Conservation (phyloP, 2,329 filamentous ascomycete genomes). For the Trichoderma cornu-damae region DNA sequence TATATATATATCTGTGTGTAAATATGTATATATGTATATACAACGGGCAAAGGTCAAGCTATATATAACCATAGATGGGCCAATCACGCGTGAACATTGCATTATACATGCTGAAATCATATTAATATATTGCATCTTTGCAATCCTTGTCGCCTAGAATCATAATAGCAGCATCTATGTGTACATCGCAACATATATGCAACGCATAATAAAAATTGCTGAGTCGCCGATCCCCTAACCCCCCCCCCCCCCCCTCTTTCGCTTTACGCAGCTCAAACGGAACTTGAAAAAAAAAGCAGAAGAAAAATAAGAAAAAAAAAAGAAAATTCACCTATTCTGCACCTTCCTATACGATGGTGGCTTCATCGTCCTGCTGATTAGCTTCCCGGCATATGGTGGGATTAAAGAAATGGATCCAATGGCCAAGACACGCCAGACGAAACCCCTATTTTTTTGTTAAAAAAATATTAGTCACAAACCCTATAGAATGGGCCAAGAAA, state of each 20-base stretch:
- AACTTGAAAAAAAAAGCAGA: background rate
- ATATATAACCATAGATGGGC: background rate
- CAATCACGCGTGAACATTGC: too few species aligned
- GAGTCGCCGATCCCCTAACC: slow-evolving; percentile 9
- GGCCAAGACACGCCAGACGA: slow-evolving; percentile 80
- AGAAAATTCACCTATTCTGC: slow-evolving; percentile 54
- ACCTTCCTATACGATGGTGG: slow-evolving; percentile 96
- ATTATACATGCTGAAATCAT: background rate
- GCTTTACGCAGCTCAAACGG: background rate
- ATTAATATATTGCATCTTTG: background rate
- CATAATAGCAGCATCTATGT: slow-evolving; percentile 4
- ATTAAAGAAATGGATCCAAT: slow-evolving; percentile 76
- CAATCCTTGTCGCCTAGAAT: background rate
- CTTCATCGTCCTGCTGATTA: slow-evolving; percentile 77
- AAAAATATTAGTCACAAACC: slow-evolving; percentile 21
- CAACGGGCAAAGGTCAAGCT: background rate
- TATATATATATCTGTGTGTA: background rate
- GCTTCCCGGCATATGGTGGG: slow-evolving; percentile 81
- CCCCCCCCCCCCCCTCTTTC: background rate
- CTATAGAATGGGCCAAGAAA: background rate
- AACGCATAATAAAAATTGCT: slow-evolving; percentile 7
- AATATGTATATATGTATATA: background rate
- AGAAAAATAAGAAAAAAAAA: background rate
- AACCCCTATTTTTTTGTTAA: slow-evolving; percentile 55
- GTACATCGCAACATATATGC: slow-evolving; percentile 6